These are phyloP conservation scores for Stagonosporopsis tanaceti DNA, from an alignment of 2,329 filamentous ascomycete species.

Conservation along the genomic window DNA sequence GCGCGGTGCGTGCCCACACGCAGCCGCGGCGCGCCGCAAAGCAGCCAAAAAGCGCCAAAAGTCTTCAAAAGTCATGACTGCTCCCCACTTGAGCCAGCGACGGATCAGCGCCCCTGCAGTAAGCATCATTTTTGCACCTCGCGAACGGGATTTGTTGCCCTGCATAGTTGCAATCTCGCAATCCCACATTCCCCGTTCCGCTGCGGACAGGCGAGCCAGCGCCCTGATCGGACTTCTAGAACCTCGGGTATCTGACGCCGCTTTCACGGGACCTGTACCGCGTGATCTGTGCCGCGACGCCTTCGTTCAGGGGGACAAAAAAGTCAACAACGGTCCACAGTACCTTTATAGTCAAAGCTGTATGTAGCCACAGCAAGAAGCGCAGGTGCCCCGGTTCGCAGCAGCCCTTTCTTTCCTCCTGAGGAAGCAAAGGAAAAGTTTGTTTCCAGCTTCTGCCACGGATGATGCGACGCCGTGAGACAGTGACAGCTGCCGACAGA, in stretches of 20 bases:
- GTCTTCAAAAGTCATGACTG: conserved; percentile 5
- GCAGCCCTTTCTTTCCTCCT: too few species aligned
- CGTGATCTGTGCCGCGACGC: neutral
- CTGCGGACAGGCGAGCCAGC: neutral
- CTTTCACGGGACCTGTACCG: neutral
- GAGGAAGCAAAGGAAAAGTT: neutral
- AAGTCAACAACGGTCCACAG: neutral
- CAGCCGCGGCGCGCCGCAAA: neutral
- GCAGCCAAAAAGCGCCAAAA: conserved; percentile 9
- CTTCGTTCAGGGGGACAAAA: neutral
- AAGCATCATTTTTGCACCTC: neutral
- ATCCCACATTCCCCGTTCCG: conserved; percentile 1
- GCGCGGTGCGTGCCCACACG: conserved; percentile 1
- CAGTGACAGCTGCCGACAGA: conserved; percentile 1
- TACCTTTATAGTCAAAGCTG: too few species aligned
- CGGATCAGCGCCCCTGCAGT: conserved; percentile 19
- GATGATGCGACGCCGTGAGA: neutral
- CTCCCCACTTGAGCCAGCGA: conserved; percentile 9
- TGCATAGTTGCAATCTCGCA: conserved; percentile 4
- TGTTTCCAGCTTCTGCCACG: neutral
- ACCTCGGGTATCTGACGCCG: conserved; percentile 10
- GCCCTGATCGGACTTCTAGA: conserved; percentile 10
- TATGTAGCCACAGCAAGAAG: neutral
- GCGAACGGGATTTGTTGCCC: neutral
- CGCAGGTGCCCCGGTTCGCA: too few species aligned